Evolutionary conservation across 805 yeast species (phyloP).

Genomic region (Sugiyamaella marilandica): DNA sequence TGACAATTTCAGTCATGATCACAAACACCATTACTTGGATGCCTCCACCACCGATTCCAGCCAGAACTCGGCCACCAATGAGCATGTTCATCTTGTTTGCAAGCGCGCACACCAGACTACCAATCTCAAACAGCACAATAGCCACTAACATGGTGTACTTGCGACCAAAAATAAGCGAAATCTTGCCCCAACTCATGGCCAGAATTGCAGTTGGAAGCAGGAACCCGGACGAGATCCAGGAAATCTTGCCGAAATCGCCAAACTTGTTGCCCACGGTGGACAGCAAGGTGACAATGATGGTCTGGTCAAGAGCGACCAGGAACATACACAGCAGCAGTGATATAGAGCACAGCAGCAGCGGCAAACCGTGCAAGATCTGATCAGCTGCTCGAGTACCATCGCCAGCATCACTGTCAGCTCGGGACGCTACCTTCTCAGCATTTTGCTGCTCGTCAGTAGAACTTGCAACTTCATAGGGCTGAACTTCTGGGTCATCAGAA

Average conservation of each 20-base stretch:
- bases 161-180: slow-evolving; percentile 47
- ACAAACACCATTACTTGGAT: slow-evolving; percentile 70
- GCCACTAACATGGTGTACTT: slow-evolving; percentile 36
- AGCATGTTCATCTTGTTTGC: slow-evolving; percentile 46
- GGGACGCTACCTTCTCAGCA: neutral
- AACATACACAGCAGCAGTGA: slow-evolving; percentile 22
- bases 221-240: slow-evolving; percentile 65
- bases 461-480: too few species aligned
- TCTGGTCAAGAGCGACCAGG: slow-evolving; percentile 42
- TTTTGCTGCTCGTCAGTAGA: neutral
- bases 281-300: slow-evolving; percentile 51
- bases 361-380: slow-evolving; percentile 22
- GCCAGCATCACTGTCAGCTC: slow-evolving; percentile 16
- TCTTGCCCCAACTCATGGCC: slow-evolving; percentile 59
- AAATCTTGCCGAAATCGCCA: slow-evolving; percentile 38
- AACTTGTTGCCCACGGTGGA: slow-evolving; percentile 50
- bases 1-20: slow-evolving; percentile 69
- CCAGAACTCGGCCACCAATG: slow-evolving; percentile 69
- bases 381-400: slow-evolving; percentile 24
- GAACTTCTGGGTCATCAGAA: too few species aligned
- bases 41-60: slow-evolving; percentile 91
- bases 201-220: slow-evolving; percentile 57
- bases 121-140: slow-evolving; percentile 38
- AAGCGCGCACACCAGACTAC: slow-evolving; percentile 43
- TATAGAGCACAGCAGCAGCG: slow-evolving; percentile 16